Percentiles rank a stretch among this genome's conserved stretches.
Evolutionary conservation across 805 yeast genomes (phyloP).

Genomic region (Pichia exigua): DNA sequence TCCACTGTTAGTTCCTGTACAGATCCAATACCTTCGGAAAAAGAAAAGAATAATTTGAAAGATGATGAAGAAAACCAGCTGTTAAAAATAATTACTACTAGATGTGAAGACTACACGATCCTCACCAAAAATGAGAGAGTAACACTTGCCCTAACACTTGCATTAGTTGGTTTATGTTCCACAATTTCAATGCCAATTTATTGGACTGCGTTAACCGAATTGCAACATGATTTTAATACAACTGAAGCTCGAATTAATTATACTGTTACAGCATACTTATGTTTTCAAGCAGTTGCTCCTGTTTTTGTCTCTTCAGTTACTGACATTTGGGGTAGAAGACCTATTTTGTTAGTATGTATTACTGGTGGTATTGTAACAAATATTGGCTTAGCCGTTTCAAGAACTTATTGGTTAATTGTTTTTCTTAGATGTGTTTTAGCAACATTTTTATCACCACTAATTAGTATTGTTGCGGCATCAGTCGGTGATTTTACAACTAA

Average conservation of each 20-base stretch:
- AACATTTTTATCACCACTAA: conserved; percentile 65
- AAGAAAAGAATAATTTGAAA: background rate
- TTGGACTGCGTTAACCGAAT: conserved; percentile 62
- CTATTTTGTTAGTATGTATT: conserved; percentile 49
- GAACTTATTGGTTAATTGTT: conserved; percentile 53
- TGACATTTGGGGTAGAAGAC: conserved; percentile 67
- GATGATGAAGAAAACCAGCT: background rate
- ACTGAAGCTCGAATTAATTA: conserved; percentile 53
- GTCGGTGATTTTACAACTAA: conserved; percentile 67
- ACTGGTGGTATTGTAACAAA: conserved; percentile 51
- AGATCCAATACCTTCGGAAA: conserved; percentile 7
- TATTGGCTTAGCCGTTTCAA: conserved; percentile 55
- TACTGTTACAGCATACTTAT: conserved; percentile 67
- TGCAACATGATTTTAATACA: conserved; percentile 48
- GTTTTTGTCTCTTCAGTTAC: conserved; percentile 60
- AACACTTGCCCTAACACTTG: conserved; percentile 33
- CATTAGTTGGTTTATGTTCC: conserved; percentile 53
- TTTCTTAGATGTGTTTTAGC: conserved; percentile 72
- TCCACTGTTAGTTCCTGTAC: background rate
- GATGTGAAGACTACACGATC: conserved; percentile 34
- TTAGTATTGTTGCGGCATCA: conserved; percentile 62
- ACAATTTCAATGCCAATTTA: conserved; percentile 70
- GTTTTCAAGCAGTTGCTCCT: conserved; percentile 75
- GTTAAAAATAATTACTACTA: background rate
- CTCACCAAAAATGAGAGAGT: conserved; percentile 35